phyloP scores from a whole-genome alignment of 768 basidiomycete species.

The Tulasnella sp. region DNA sequence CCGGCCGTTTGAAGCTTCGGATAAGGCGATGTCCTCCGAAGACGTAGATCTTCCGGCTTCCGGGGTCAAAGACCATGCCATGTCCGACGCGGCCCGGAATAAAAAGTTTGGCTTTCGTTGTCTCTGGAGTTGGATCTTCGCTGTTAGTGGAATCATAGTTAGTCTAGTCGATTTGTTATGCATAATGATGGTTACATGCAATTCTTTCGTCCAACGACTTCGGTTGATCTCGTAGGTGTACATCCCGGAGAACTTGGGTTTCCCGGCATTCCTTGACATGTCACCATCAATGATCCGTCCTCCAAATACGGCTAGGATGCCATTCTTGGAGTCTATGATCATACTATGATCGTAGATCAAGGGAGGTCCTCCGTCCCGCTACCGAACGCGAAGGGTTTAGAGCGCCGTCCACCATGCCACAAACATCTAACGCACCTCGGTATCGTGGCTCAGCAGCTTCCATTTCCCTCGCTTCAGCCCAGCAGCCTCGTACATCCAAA shows the following conservation, averaged over 20 bases:
- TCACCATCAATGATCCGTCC: constrained; percentile 52
- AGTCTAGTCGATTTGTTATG: not conserved
- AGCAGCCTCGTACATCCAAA: constrained; percentile 62
- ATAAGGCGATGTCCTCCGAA: constrained; percentile 49
- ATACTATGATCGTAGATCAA: constrained; percentile 74
- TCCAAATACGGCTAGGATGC: constrained; percentile 65
- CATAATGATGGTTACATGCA: constrained; percentile 34
- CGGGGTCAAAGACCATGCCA: constrained; percentile 68
- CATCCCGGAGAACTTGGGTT: constrained; percentile 53
- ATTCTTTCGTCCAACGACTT: constrained; percentile 55
- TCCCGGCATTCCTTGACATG: constrained; percentile 38
- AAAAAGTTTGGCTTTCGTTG: not conserved
- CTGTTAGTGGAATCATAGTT: not conserved
- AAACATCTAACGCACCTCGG: constrained; percentile 37
- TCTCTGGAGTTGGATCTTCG: not conserved
- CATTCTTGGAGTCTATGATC: constrained; percentile 58
- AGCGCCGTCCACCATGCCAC: not conserved
- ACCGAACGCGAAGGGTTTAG: not conserved
- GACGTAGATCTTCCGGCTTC: constrained; percentile 47
- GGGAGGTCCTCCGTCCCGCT: constrained; percentile 59
- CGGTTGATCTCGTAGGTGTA: constrained; percentile 58
- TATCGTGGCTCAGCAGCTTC: constrained; percentile 59
- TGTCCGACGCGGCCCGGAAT: constrained; percentile 38
- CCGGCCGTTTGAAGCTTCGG: constrained; percentile 30
- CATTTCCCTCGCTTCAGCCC: constrained; percentile 54